These are phyloP conservation scores for Capsicum rhomboideum DNA, from an alignment of 257 asterid genomes.

Conservation along the genomic window DNA sequence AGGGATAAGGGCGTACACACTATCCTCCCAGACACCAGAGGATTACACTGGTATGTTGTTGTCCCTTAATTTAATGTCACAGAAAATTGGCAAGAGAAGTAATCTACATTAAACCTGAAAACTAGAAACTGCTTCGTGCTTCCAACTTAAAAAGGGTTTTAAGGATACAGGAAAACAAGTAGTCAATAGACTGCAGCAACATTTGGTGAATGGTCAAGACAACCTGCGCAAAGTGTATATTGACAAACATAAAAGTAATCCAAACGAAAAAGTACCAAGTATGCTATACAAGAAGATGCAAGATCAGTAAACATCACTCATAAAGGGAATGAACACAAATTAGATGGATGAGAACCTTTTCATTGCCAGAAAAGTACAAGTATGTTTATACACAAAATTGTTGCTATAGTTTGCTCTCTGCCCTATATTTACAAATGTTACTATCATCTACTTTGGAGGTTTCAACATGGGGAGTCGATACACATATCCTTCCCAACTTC, in stretches of 20 bases:
- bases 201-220: neutral
- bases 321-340: neutral
- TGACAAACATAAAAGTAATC: neutral
- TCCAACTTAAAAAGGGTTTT: too few relatives aligned
- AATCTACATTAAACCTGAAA: too few relatives aligned
- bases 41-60: too few relatives aligned
- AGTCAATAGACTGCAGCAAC: neutral
- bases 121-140: too few relatives aligned
- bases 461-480: neutral
- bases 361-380: neutral
- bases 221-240: neutral
- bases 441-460: neutral
- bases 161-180: too few relatives aligned
- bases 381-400: neutral
- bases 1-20: too few relatives aligned
- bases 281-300: too few relatives aligned
- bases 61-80: too few relatives aligned
- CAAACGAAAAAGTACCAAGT: neutral
- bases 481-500: conserved; percentile 8
- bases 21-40: too few relatives aligned
- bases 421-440: conserved; percentile 2
- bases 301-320: neutral
- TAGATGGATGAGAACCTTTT: neutral
- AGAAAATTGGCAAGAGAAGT: too few relatives aligned
- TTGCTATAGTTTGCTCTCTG: neutral